These are phyloP conservation scores for Nephelium lappaceum DNA, from an alignment of 345 rosid genomes.

Conservation along the genomic window DNA sequence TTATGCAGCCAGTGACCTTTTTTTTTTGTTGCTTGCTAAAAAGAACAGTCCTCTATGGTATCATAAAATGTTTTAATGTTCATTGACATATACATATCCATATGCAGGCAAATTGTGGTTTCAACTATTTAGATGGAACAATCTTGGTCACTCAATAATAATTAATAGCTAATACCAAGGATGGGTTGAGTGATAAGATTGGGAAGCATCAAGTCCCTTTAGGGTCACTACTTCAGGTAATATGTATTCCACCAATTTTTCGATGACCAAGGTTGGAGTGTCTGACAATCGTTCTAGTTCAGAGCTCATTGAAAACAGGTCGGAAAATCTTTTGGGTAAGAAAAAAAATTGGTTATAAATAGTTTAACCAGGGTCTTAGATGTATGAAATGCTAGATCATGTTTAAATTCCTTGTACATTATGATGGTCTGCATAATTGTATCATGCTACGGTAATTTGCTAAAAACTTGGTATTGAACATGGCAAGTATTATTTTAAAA, in stretches of 20 bases:
- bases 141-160: background rate
- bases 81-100: background rate
- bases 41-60: background rate
- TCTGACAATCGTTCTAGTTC: background rate
- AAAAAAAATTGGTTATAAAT: background rate
- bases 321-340: background rate
- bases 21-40: background rate
- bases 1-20: background rate
- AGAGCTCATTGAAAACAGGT: background rate
- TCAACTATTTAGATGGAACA: background rate
- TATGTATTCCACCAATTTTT: background rate
- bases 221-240: background rate
- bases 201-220: background rate
- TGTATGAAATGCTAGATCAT: background rate
- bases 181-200: background rate
- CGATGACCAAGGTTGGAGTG: background rate
- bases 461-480: background rate
- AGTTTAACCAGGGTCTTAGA: background rate
- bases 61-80: background rate
- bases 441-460: too few species aligned
- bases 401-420: background rate
- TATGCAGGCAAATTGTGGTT: slow-evolving; percentile 16
- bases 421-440: background rate
- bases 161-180: background rate
- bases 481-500: background rate